Evolutionary conservation across 2,329 filamentous ascomycete species (phyloP), one percentile per base, ranked within the genome.

Genomic region (Juglanconis sp.): DNA sequence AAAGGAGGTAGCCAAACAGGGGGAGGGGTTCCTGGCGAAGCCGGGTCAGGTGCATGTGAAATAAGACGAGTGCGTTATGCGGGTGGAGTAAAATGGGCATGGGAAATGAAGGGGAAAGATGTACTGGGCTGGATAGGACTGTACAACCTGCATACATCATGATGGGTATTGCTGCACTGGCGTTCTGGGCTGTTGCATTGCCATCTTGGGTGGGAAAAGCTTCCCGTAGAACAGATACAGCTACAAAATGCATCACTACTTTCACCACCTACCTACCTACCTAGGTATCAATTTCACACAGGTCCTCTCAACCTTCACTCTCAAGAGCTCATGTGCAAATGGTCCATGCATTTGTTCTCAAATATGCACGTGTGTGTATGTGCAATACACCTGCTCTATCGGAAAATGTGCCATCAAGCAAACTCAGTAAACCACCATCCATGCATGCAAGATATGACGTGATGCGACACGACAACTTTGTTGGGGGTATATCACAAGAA

Each of bases 1-100:
- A 46, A 68, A 68, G 59, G 69, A 71, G 49, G 67, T 68, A 1
- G 68, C 63, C 0, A 65, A 59, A 53, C 66, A 71, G 49, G 64
- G 67, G 11, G 66, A 68, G 9, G 67, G 67, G 7, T 59, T 68
- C 31, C 55, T 63, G 44, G 40, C 60, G 32, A 60, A 60, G 24
- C 32, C 60, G 7, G 56, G 36, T 6, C 36, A 36, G 15, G 54
- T 24, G 13, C 49, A 53, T 11, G 35, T 31, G 35, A 31, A 35
- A 4, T 55, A 17, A 59, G 36, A n/a, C n/a, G n/a, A n/a, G n/a
- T n/a, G n/a, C n/a, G n/a, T n/a, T n/a, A n/a, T n/a, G n/a, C n/a
- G n/a, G n/a, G n/a, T n/a, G n/a, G 9, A 17, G 30, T 32, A 10
- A 15, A n/a, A 4, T 46, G 4, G 30, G 24, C 11, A n/a, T n/a